These are phyloP conservation scores for Astrothelium macrocarpum DNA, from an alignment of 495 filamentous ascomycete genomes.

Conservation along the genomic window DNA sequence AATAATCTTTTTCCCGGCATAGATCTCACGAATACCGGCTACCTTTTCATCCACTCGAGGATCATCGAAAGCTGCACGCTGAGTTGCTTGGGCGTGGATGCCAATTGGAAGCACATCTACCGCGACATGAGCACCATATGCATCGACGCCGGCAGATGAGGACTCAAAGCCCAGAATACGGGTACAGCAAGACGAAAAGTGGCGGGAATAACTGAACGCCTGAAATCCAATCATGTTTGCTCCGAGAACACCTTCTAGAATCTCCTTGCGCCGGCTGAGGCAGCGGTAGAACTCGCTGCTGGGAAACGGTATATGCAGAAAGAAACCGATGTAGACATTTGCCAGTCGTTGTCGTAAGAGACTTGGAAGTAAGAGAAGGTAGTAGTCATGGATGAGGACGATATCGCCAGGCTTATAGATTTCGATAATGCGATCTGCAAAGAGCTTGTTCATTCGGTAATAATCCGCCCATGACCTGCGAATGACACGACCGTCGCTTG, in stretches of 20 bases:
- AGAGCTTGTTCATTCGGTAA: conserved; percentile 73
- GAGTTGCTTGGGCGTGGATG: conserved; percentile 66
- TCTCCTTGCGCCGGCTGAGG: conserved; percentile 72
- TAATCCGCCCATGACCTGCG: conserved; percentile 84
- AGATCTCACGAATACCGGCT: conserved; percentile 55
- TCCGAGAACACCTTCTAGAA: conserved; percentile 77
- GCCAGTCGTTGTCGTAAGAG: conserved; percentile 72
- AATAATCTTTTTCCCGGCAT: conserved; percentile 78
- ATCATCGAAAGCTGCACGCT: conserved; percentile 58
- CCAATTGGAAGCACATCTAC: conserved; percentile 89
- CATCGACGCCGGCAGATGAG: conserved; percentile 68
- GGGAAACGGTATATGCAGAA: conserved; percentile 84
- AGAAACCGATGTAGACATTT: conserved; percentile 83
- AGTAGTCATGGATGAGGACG: conserved; percentile 85
- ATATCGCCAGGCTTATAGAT: conserved; percentile 85
- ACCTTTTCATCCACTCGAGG: conserved; percentile 58
- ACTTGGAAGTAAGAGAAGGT: conserved; percentile 75
- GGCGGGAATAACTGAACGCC: conserved; percentile 81
- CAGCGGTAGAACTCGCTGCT: conserved; percentile 89
- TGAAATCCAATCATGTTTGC: conserved; percentile 90
- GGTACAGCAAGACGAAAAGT: conserved; percentile 87
- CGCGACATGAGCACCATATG: conserved; percentile 76
- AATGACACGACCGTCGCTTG: conserved; percentile 70
- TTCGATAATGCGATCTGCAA: conserved; percentile 74
- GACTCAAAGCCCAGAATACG: conserved; percentile 79